Conservation (phyloP, 306 rosid genomes). For the Pterocarpus santalinus region DNA sequence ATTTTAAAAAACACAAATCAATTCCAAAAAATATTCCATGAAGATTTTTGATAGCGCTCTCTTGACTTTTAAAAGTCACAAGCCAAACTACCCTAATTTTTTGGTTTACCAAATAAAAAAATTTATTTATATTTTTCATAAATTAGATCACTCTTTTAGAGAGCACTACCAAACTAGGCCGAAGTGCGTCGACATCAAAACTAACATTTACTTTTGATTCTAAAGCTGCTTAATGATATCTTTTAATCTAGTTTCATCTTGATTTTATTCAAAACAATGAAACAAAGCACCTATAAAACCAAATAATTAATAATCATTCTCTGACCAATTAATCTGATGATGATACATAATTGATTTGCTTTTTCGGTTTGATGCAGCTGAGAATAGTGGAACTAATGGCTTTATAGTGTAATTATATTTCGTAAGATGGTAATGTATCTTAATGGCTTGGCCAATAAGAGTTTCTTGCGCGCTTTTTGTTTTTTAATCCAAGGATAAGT, state of each 20-base stretch:
- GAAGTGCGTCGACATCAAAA: too few relatives aligned
- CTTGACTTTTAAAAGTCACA: too few relatives aligned
- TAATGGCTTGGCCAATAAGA: conserved; percentile 33
- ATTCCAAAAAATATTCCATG: too few relatives aligned
- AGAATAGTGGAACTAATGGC: conserved; percentile 19
- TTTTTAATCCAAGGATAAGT: conserved; percentile 20
- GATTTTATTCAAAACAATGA: conserved; percentile 22
- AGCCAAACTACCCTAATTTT: too few relatives aligned
- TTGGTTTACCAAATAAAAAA: too few relatives aligned
- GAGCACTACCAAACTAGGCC: too few relatives aligned
- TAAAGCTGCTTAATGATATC: background rate
- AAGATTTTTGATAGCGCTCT: too few relatives aligned
- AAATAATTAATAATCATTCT: conserved; percentile 50
- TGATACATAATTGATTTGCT: conserved; percentile 47
- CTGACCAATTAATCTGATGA: conserved; percentile 43
- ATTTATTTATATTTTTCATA: too few relatives aligned
- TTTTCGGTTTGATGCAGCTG: conserved; percentile 22
- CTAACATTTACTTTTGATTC: background rate
- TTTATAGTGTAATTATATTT: conserved; percentile 30
- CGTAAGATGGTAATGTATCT: conserved; percentile 15
- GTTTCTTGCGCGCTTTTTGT: conserved; percentile 4
- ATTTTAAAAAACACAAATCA: too few relatives aligned
- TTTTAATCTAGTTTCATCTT: conserved; percentile 1
- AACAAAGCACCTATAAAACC: conserved; percentile 22
- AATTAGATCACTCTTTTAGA: too few relatives aligned